A percentile compares a stretch with the other conserved stretches of the same genome.
phyloP scores from a whole-genome alignment of 1,139 yeast species.

The Magnusiomyces ingens region DNA sequence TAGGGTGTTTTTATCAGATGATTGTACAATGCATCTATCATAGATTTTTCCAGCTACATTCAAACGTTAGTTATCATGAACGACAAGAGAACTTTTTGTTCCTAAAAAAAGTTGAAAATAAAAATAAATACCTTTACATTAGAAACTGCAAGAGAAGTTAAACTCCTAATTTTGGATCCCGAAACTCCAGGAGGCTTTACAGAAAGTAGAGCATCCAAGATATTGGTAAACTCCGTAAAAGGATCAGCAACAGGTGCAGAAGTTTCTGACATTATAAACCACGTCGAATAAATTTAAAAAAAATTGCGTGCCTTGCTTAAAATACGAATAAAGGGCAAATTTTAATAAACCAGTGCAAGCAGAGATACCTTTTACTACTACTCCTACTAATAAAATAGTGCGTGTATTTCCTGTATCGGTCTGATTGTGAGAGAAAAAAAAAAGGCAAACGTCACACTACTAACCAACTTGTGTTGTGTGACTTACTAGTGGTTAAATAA shows the following conservation, averaged over 20 bases:
- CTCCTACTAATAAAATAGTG: no score
- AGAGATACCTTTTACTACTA: no score
- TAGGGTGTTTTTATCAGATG: slow-evolving; percentile 71
- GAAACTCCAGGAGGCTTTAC: slow-evolving; percentile 91
- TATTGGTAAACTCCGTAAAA: slow-evolving; percentile 58
- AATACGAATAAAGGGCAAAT: no score
- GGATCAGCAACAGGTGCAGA: slow-evolving; percentile 10
- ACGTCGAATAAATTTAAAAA: no score
- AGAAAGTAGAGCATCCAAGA: slow-evolving; percentile 65
- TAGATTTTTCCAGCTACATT: slow-evolving; percentile 51
- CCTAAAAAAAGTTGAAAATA: not conserved
- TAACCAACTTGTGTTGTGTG: no score
- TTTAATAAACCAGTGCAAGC: no score
- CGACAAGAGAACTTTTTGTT: not conserved
- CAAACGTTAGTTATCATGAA: slow-evolving; percentile 3
- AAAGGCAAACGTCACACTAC: no score
- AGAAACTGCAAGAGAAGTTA: slow-evolving; percentile 70
- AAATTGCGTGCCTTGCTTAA: no score
- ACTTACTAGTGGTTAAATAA: no score
- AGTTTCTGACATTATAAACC: not conserved
- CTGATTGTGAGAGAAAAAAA: no score
- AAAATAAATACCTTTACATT: slow-evolving; percentile 43
- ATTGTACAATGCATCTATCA: slow-evolving; percentile 30
- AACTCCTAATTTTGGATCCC: slow-evolving; percentile 84
- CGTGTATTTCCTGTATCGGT: no score